Evolutionary conservation across 1,284 basidiomycete genomes (phyloP).

Genomic region (Anthracocystis setariae): DNA sequence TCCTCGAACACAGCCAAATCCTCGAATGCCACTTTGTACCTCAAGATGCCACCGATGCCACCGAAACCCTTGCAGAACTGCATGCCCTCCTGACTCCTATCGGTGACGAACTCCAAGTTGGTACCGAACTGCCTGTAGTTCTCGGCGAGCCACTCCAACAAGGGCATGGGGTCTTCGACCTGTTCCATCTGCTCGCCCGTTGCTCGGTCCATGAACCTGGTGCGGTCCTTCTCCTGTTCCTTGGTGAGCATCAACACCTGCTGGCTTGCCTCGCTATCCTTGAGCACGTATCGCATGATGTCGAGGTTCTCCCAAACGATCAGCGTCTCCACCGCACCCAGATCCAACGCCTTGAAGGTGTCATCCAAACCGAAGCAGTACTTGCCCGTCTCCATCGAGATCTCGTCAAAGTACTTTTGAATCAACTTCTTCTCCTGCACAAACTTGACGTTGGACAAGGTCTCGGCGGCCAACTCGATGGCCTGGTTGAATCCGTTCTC

Average conservation of each 20-base stretch:
- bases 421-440: constrained; percentile 90
- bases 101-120: constrained; percentile 76
- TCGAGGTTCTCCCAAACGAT: constrained; percentile 93
- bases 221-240: constrained; percentile 75
- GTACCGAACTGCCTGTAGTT: constrained; percentile 98
- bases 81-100: constrained; percentile 88
- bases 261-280: constrained; percentile 60
- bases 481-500: constrained; percentile 99
- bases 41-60: constrained; percentile 92
- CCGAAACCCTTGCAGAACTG: constrained; percentile 99
- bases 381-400: constrained; percentile 94
- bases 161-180: constrained; percentile 64
- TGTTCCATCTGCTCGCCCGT: constrained; percentile 97
- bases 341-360: constrained; percentile 94
- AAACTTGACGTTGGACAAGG: constrained; percentile 97
- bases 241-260: constrained; percentile 62
- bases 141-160: constrained; percentile 90
- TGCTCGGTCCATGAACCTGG: constrained; percentile 93
- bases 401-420: constrained; percentile 99
- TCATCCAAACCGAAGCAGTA: constrained; percentile 99
- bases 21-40: constrained; percentile 70
- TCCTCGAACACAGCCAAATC: constrained; percentile 65
- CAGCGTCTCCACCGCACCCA: constrained; percentile 95
- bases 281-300: constrained; percentile 60
- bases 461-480: constrained; percentile 95